Base-by-base conservation (phyloP, 805 yeast genomes). In the Yarrowia sp. region DNA sequence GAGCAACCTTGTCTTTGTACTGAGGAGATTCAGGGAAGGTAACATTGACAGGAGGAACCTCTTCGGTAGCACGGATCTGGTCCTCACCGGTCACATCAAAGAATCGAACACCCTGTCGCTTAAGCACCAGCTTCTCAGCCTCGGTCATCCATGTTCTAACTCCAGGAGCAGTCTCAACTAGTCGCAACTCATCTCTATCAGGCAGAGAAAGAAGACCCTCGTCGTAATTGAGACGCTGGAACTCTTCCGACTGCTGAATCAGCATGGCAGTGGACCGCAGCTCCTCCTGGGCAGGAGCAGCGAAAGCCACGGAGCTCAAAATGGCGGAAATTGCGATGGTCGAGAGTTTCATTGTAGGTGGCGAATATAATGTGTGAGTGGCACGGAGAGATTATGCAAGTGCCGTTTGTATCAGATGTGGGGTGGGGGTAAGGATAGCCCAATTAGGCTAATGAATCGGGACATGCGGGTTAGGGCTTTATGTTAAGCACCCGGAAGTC, bases 61-160 rank as follows among this genome's bases (percentile, higher is more conserved):
- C 66, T 9, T 36, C 60, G 34, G 36, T 6, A 0, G 64, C 42
- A 9, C 40, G 33, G n/a, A 40, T 19, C 46, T 46, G 64, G 52
- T 70, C 71, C 69, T 81, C 80, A 20, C 80, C 80, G 10, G 94
- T 88, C 39, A 89, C 82, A 77, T 89, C 94, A 70, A 90, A 84
- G 74, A 88, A 89, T 33, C 79, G 82, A 40, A 81, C 76, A 63
- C 87, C 87, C 44, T 79, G 75, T 64, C 78, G 75, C 72, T 79
- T 79, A 52, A 84, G 74, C n/a, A 73, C 73, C n/a, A 82, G 71
- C 72, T 84, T 80, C 65, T 84, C 83, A 14, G 75, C 75, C 68
- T 83, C 86, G 15, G 77, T 73, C 63, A 79, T 81, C 68, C 72
- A 72, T 2, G 43, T 68, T 20, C 47, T 9, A 12, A 53, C 65